Evolutionary conservation across 2,329 filamentous ascomycete genomes (phyloP), one percentile per base, ranked within the genome.

Genomic region (Pochonia chlamydosporia): DNA sequence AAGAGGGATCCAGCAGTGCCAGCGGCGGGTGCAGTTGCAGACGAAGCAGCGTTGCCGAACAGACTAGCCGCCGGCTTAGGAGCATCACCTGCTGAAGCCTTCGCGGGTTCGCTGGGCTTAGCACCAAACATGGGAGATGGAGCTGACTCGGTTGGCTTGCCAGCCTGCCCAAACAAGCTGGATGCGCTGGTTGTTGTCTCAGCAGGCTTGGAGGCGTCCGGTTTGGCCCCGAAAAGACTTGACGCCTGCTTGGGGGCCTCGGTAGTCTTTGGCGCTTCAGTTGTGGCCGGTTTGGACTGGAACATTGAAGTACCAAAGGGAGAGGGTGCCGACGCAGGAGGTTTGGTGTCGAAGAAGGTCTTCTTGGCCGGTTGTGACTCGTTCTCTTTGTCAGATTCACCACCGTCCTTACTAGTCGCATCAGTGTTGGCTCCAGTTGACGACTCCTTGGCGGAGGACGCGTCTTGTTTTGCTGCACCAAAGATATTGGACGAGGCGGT

Each of bases 381-480:
- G 42, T 72, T 72, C 57, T 72, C 69, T 58, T 72, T 72, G 55
- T 72, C 69, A 9, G 69, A 72, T 54, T 72, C 69, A 35, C 59
- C 59, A 35, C 61, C 67, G 36, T 63, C 59, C 53, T 67, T 63
- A 40, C 59, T 59, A 18, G 55, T 52, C 13, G 62, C 60, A 14
- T 62, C 58, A 4, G 54, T 48, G 21, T 49, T 43, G 21, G 52
- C 50, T 43, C 53, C 54, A 3, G 53, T 51, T 9, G 59, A 55
- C 8, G 59, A 53, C 26, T 56, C 58, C 43, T 64, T 61, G 40
- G 59, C 58, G 4, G 52, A 50, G 35, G 60, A 49, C 49, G 58
- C 55, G 6, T 62, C 59, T 28, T 58, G 54, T 53, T 66, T 68
- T 3, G 60, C 51, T 7, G 66, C 56, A 21, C 66, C 66, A 43